These are phyloP conservation scores for Scedosporium dehoogii DNA, from an alignment of 2,329 filamentous ascomycete genomes.

Conservation along the genomic window DNA sequence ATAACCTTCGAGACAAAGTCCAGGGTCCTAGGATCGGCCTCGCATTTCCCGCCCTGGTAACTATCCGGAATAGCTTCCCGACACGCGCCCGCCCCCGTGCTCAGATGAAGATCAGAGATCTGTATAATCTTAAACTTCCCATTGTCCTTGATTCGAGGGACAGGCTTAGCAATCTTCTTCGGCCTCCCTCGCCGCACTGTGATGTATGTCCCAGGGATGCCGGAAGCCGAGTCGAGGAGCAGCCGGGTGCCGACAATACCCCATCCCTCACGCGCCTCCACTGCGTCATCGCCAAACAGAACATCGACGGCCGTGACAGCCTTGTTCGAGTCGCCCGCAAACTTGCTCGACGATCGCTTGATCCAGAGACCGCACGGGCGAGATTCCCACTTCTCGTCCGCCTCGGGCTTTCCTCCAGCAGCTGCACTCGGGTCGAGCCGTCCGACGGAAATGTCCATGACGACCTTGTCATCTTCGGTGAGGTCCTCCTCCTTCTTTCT, in stretches of 20 bases:
- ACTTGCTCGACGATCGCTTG: conserved; percentile 59
- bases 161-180: conserved; percentile 51
- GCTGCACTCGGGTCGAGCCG: conserved; percentile 52
- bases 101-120: conserved; percentile 85
- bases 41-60: conserved; percentile 66
- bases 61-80: conserved; percentile 73
- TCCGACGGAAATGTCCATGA: conserved; percentile 69
- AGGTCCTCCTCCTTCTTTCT: conserved; percentile 82
- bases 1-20: conserved; percentile 78
- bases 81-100: conserved; percentile 77
- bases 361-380: conserved; percentile 74
- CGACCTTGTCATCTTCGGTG: conserved; percentile 60
- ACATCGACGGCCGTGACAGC: conserved; percentile 77
- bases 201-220: conserved; percentile 60
- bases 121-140: conserved; percentile 98
- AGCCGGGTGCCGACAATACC: conserved; percentile 64
- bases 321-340: conserved; percentile 63
- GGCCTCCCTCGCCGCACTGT: conserved; percentile 60
- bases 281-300: conserved; percentile 81
- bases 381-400: conserved; percentile 64
- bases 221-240: conserved; percentile 53
- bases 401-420: conserved; percentile 32
- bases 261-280: conserved; percentile 84
- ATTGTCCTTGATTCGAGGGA: conserved; percentile 71
- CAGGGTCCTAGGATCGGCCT: conserved; percentile 83